Evolutionary conservation across 352 stramenopile genomes (phyloP).

Genomic region (Pythium rhizo-oryzae): DNA sequence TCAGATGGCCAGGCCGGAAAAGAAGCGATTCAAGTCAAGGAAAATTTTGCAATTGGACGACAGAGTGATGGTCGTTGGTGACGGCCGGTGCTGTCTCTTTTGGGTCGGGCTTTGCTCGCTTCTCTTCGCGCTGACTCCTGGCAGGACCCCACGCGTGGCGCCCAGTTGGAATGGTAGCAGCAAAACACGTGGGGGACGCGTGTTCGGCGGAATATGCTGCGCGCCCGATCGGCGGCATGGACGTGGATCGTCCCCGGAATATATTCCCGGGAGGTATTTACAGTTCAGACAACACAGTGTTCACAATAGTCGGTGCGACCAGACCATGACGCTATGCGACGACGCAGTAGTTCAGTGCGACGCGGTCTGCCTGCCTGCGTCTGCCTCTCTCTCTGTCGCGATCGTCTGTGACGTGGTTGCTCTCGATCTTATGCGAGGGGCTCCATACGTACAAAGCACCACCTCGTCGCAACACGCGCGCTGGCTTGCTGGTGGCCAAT

Average conservation of each 20-base stretch:
- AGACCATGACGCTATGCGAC: neutral
- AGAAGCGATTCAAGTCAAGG: neutral
- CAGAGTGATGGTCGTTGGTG: slow-evolving; percentile 20
- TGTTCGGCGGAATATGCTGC: neutral
- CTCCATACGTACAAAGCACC: neutral
- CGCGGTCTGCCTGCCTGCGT: too few species aligned
- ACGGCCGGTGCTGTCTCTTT: slow-evolving; percentile 4
- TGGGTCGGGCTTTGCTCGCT: neutral
- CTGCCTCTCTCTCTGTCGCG: neutral
- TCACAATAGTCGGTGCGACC: neutral
- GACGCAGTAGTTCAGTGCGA: neutral
- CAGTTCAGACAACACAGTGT: neutral
- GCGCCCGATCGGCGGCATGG: neutral
- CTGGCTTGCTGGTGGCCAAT: neutral
- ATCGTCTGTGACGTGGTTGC: neutral
- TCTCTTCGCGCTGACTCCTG: slow-evolving; percentile 6
- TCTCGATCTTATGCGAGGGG: neutral
- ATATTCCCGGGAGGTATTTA: neutral
- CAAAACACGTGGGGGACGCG: neutral
- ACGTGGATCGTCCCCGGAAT: neutral
- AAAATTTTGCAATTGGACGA: slow-evolving; percentile 11
- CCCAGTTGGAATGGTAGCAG: neutral
- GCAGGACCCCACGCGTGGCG: neutral
- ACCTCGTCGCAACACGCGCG: neutral
- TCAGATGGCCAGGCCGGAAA: slow-evolving; percentile 5